These are phyloP conservation scores for Boletus rubroflammeus DNA, from an alignment of 768 basidiomycete genomes.

Conservation along the genomic window DNA sequence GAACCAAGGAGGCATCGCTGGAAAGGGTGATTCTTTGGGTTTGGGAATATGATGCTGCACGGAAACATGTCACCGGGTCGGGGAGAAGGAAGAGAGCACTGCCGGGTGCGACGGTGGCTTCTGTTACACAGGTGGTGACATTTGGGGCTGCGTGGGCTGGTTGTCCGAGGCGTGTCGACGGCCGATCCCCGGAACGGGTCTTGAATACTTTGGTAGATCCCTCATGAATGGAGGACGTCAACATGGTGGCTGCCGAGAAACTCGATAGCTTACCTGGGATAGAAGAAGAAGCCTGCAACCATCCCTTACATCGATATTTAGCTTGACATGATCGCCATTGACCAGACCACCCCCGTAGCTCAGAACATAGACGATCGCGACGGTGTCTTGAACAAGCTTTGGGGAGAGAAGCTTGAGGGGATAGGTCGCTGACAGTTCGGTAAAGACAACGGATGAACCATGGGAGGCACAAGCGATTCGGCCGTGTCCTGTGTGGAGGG, in stretches of 20 bases:
- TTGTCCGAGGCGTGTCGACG: slow-evolving; percentile 38
- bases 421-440: slow-evolving; percentile 75
- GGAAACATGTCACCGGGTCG: slow-evolving; percentile 92
- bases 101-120: slow-evolving; percentile 48
- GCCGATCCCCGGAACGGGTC: slow-evolving; percentile 56
- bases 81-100: slow-evolving; percentile 79
- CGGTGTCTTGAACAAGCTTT: slow-evolving; percentile 41
- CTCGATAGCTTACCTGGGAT: slow-evolving; percentile 65
- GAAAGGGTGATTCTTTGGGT: slow-evolving; percentile 73
- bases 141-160: slow-evolving; percentile 4
- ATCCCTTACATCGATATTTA: slow-evolving; percentile 58
- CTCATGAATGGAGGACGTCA: slow-evolving; percentile 35
- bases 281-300: slow-evolving; percentile 65
- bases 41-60: slow-evolving; percentile 78
- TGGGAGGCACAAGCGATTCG: slow-evolving; percentile 52
- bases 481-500: slow-evolving; percentile 45
- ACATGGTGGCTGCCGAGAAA: not conserved
- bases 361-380: slow-evolving; percentile 74
- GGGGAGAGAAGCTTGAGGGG: slow-evolving; percentile 88
- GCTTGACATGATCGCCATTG: slow-evolving; percentile 69
- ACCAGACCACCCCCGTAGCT: slow-evolving; percentile 93
- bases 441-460: slow-evolving; percentile 58
- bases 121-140: slow-evolving; percentile 61
- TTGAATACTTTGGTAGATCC: slow-evolving; percentile 97
- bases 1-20: slow-evolving; percentile 55